Evolutionary conservation across 371 early-diverging fungal species (phyloP).

Genomic region (Coemansia sp.): DNA sequence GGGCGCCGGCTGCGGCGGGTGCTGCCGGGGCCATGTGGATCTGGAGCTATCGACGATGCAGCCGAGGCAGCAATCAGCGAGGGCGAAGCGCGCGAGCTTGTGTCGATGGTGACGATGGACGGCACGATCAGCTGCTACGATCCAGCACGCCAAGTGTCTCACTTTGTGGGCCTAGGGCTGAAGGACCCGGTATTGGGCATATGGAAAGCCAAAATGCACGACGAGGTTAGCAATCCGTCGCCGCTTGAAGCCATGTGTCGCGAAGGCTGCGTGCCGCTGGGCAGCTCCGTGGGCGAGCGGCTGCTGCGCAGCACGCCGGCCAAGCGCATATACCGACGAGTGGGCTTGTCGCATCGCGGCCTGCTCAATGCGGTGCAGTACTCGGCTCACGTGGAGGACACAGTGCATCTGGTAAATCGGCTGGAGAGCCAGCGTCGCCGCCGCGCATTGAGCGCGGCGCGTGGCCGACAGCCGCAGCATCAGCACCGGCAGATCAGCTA

Average conservation of each 20-base stretch:
- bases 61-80: constrained; percentile 14
- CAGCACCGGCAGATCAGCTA: constrained; percentile 4
- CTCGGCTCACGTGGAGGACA: constrained; percentile 33
- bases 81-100: constrained; percentile 25
- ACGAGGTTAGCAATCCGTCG: constrained; percentile 36
- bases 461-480: not conserved
- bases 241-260: constrained; percentile 21
- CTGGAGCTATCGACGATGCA: not conserved
- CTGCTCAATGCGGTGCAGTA: constrained; percentile 36
- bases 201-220: constrained; percentile 50
- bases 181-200: constrained; percentile 50
- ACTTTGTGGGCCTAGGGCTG: constrained; percentile 30
- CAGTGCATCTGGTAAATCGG: constrained; percentile 25
- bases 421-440: constrained; percentile 27
- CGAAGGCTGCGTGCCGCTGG: constrained; percentile 2
- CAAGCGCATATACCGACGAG: constrained; percentile 33
- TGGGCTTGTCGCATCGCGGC: constrained; percentile 41
- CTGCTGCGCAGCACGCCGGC: constrained; percentile 27
- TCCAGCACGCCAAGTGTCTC: constrained; percentile 37
- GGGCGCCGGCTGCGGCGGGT: constrained; percentile 32
- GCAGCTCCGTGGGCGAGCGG: not conserved
- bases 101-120: constrained; percentile 51
- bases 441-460: not conserved
- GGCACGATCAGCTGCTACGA: constrained; percentile 47
- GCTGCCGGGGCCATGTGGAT: not conserved